Evolutionary conservation across 202 grass and related monocot genomes (phyloP).

Genomic region (Zoysia matrella): DNA sequence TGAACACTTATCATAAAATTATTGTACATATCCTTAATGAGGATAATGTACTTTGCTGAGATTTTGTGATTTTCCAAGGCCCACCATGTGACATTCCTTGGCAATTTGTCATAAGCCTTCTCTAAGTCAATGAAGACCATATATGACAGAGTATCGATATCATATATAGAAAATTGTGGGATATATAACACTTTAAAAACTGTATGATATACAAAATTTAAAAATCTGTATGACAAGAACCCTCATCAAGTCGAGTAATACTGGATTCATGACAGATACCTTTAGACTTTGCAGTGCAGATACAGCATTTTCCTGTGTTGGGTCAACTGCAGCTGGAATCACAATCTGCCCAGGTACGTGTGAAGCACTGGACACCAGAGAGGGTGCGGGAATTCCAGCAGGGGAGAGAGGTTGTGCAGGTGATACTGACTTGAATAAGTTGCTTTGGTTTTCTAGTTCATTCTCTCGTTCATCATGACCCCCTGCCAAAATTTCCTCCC

Average conservation of each 20-base stretch:
- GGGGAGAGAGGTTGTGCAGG: conserved; percentile 51
- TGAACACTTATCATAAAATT: too few relatives aligned
- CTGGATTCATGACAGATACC: conserved; percentile 46
- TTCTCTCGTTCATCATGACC: background rate
- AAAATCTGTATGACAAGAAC: conserved; percentile 8
- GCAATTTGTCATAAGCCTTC: too few relatives aligned
- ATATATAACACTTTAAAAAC: too few relatives aligned
- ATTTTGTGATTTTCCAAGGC: too few relatives aligned
- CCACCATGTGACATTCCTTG: too few relatives aligned
- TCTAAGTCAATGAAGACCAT: too few relatives aligned
- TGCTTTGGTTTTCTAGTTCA: conserved; percentile 36
- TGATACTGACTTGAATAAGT: conserved; percentile 27
- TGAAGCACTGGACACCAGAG: conserved; percentile 55
- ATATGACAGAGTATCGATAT: too few relatives aligned
- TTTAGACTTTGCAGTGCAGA: conserved; percentile 82
- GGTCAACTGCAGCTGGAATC: conserved; percentile 77
- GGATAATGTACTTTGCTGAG: too few relatives aligned
- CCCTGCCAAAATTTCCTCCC: background rate
- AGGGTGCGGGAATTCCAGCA: conserved; percentile 86
- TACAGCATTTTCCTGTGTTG: conserved; percentile 69
- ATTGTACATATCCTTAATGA: too few relatives aligned
- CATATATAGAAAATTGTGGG: too few relatives aligned
- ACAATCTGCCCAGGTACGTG: conserved; percentile 76
- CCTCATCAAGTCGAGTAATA: background rate
- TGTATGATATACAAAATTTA: too few relatives aligned